Base-by-base conservation (phyloP, 345 rosid species). In the Eucalyptus pauciflora region DNA sequence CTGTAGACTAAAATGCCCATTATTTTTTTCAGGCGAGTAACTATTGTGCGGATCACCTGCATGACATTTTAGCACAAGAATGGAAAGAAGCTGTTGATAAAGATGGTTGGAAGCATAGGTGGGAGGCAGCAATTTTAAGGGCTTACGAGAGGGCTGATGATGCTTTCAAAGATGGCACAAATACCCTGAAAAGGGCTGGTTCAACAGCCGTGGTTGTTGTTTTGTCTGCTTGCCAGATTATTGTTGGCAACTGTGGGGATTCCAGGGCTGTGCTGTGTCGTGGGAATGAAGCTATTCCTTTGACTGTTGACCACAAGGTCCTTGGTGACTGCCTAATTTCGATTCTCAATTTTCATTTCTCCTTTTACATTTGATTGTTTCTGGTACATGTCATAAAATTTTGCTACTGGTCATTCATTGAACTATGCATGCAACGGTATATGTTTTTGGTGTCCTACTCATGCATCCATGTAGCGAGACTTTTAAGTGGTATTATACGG, bases 301-400 rank as follows among this genome's bases (percentile, higher is more conserved):
- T 96, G 45, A 95, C 99, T 2, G 90, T 93, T 6, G 99, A 97
- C 92, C 99, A 96, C 71, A 97, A 97, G 97, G 99, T 96, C 50
- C 54, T 22, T 5, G 48, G 48, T 46, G 17, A 71, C 41, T 50
- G 48, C 31, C 50, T 22, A 69, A 31, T 71, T 71, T 71, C 43
- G 8, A 71, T 37, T 71, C 83, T 18, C 46, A 37, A 71, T 37
- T 37, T 71, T 71, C 27, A 71, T 71, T 43, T 71, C 24, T 24
- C 46, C 46, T 33, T 71, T 71, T 37, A 37, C 83, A 37, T 2
- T 71, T 37, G 46, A 71, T 37, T 37, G 83, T 37, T 71, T 43
- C 83, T 71, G 46, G 27, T 18, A 37, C 27, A 71, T 10, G 27
- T 71, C 46, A 20, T 69, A 71, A 37, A 37, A 37, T 71, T 10